Conservation (phyloP, 257 asterid genomes). For the Lantana camara region DNA sequence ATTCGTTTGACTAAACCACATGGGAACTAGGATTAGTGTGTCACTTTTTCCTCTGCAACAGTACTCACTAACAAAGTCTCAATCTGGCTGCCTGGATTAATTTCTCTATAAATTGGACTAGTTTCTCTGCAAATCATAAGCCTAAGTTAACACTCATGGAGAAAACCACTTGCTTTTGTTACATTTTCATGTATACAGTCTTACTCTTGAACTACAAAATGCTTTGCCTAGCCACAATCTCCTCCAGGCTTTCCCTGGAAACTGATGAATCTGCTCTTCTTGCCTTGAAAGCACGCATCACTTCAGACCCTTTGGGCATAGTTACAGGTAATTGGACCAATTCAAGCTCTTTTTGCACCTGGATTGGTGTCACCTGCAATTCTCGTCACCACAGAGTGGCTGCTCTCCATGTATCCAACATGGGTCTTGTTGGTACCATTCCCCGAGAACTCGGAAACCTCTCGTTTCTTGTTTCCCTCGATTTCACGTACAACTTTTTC, state of each 20-base stretch:
- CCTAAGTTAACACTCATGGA: neutral
- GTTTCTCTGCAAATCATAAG: too few relatives aligned
- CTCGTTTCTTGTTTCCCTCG: slow-evolving; percentile 23
- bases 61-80: too few relatives aligned
- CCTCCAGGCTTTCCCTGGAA: slow-evolving; percentile 18
- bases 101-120: too few relatives aligned
- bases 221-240: neutral
- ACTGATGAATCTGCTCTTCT: slow-evolving; percentile 41
- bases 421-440: slow-evolving; percentile 1
- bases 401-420: slow-evolving; percentile 18
- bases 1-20: too few relatives aligned
- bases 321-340: slow-evolving; percentile 34
- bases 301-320: slow-evolving; percentile 16
- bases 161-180: neutral
- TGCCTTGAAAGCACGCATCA: slow-evolving; percentile 27
- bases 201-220: slow-evolving; percentile 6
- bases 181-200: neutral
- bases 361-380: slow-evolving; percentile 41
- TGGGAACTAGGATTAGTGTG: too few relatives aligned
- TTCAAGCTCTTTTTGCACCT: slow-evolving; percentile 24
- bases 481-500: slow-evolving; percentile 20
- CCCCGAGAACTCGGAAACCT: slow-evolving; percentile 20
- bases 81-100: too few relatives aligned
- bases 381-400: slow-evolving; percentile 21
- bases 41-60: too few relatives aligned